phyloP scores from a whole-genome alignment of 805 yeast genomes.

The Ogataea glucozyma region DNA sequence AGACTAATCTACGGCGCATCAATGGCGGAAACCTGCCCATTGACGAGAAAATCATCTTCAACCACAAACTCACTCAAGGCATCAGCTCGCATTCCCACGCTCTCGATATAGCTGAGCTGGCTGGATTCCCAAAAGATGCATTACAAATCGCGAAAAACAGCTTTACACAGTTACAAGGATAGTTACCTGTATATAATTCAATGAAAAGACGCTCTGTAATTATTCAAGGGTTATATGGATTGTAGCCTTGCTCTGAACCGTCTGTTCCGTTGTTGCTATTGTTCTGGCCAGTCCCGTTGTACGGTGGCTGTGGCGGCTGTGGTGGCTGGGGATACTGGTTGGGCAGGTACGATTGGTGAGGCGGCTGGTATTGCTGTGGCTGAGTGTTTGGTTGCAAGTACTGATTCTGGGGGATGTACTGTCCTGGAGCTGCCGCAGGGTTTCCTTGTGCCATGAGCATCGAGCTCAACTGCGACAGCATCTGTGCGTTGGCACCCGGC shows the following conservation, averaged over 20 bases:
- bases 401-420: conserved; percentile 1
- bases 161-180: conserved; percentile 17
- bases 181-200: conserved; percentile 1
- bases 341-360: conserved; percentile 8
- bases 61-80: conserved; percentile 65
- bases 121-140: conserved; percentile 73
- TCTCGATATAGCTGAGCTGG: conserved; percentile 68
- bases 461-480: not conserved
- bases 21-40: conserved; percentile 23
- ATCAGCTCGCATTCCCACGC: conserved; percentile 78
- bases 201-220: conserved; percentile 4
- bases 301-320: conserved; percentile 9
- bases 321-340: not conserved
- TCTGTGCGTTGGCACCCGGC: not conserved
- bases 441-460: not conserved
- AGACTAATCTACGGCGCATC: conserved; percentile 26
- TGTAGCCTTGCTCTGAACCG: conserved; percentile 25
- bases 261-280: not conserved
- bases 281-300: conserved; percentile 20
- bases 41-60: conserved; percentile 40
- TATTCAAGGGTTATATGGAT: conserved; percentile 17
- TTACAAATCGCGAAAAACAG: conserved; percentile 50
- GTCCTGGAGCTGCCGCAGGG: not conserved
- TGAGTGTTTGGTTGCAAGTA: too few species aligned
- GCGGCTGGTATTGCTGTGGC: not conserved